Percentiles rank a stretch among this genome's conserved stretches.
These are phyloP conservation scores for Pichia sp. DNA, from an alignment of 1,139 yeast genomes.

Conservation along the genomic window DNA sequence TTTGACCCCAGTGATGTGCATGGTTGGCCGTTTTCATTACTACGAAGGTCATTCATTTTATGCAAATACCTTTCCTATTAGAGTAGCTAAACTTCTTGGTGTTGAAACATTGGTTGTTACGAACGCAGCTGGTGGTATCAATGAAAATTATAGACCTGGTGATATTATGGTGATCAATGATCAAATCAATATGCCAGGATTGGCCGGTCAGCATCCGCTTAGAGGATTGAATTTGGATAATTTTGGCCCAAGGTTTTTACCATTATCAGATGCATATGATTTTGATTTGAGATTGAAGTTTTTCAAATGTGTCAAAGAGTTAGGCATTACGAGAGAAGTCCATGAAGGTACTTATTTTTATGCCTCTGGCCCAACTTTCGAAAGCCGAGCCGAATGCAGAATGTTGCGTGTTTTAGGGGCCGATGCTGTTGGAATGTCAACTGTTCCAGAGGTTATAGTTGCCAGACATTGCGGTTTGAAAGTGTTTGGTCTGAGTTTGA, in stretches of 20 bases:
- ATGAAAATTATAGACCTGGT: conserved; percentile 60
- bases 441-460: conserved; percentile 90
- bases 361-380: conserved; percentile 93
- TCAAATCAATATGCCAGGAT: conserved; percentile 85
- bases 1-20: conserved; percentile 75
- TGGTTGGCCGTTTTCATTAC: conserved; percentile 89
- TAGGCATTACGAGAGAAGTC: conserved; percentile 47
- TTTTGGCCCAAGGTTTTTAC: conserved; percentile 82
- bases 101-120: conserved; percentile 64
- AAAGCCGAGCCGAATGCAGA: conserved; percentile 87
- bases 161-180: conserved; percentile 87
- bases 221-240: conserved; percentile 77
- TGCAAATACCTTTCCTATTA: conserved; percentile 78
- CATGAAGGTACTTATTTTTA: conserved; percentile 85
- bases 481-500: conserved; percentile 77
- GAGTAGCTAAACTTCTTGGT: conserved; percentile 62
- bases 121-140: conserved; percentile 92
- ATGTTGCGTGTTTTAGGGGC: conserved; percentile 68
- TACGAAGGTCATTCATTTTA: conserved; percentile 84
- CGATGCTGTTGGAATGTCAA: conserved; percentile 96
- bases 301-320: conserved; percentile 39
- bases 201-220: conserved; percentile 81
- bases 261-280: conserved; percentile 87
- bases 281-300: conserved; percentile 55
- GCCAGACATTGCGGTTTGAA: conserved; percentile 83